These are phyloP conservation scores for Suillus bovinus DNA, from an alignment of 768 basidiomycete species.

Conservation along the genomic window DNA sequence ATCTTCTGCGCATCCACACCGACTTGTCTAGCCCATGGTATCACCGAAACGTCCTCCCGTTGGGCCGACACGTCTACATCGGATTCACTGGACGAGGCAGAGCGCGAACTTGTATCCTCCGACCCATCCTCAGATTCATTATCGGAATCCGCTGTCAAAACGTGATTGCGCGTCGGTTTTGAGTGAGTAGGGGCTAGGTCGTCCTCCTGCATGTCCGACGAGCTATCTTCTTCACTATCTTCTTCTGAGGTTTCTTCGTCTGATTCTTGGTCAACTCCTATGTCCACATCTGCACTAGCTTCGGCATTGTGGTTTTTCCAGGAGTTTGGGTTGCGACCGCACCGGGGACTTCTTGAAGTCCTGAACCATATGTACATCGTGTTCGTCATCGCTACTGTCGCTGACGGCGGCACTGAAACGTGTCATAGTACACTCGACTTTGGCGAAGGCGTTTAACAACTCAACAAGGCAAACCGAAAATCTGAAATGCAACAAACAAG, in stretches of 20 bases:
- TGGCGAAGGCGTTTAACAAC: conserved; percentile 7
- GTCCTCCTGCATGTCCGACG: conserved; percentile 55
- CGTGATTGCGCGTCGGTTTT: conserved; percentile 38
- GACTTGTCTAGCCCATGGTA: conserved; percentile 71
- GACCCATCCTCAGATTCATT: conserved; percentile 51
- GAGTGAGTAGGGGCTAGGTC: conserved; percentile 36
- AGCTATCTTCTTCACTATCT: conserved; percentile 31
- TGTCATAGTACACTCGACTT: conserved; percentile 45
- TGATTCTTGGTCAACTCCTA: conserved; percentile 35
- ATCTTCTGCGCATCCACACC: conserved; percentile 86
- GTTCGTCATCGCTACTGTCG: conserved; percentile 56
- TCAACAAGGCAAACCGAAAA: conserved; percentile 23
- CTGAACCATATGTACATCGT: conserved; percentile 33
- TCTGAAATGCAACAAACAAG: conserved; percentile 31
- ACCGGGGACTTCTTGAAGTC: conserved; percentile 20
- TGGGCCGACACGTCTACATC: conserved; percentile 19
- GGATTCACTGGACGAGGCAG: conserved; percentile 27
- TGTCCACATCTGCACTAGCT: conserved; percentile 27
- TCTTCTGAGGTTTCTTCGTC: conserved; percentile 41
- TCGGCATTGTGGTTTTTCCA: conserved; percentile 34
- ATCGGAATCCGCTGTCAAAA: conserved; percentile 55
- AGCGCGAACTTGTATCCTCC: conserved; percentile 36
- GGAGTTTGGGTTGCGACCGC: conserved; percentile 22
- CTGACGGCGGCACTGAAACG: conserved; percentile 67
- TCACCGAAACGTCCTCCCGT: conserved; percentile 49